Evolutionary conservation across 805 yeast species (phyloP).

Genomic region (Wickerhamomyces sydowiorum): DNA sequence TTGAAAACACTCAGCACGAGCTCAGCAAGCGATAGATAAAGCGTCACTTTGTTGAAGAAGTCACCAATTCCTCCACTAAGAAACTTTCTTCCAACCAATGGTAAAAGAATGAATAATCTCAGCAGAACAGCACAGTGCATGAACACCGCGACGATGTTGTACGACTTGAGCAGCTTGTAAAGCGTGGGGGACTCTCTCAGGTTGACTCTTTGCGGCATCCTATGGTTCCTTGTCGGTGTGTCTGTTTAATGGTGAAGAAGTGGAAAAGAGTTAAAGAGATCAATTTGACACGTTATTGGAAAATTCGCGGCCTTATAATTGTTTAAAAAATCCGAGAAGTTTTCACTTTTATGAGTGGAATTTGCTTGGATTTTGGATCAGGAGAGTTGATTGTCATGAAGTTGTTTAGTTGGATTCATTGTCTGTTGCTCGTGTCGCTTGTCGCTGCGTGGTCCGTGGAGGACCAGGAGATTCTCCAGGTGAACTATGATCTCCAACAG

Average conservation of each 20-base stretch:
- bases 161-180: constrained; percentile 6
- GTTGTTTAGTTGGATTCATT: no score
- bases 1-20: constrained; percentile 2
- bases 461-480: constrained; percentile 76
- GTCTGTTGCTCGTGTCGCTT: constrained; percentile 10
- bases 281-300: background rate
- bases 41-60: constrained; percentile 32
- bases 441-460: constrained; percentile 49
- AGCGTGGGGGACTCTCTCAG: constrained; percentile 9
- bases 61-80: constrained; percentile 71
- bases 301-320: no score
- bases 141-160: constrained; percentile 8
- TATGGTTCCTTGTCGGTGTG: background rate
- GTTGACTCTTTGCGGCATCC: constrained; percentile 14
- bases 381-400: no score
- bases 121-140: constrained; percentile 25
- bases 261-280: no score
- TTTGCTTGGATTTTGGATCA: background rate
- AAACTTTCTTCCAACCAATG: constrained; percentile 59
- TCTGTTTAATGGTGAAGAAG: background rate
- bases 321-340: background rate
- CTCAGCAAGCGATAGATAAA: constrained; percentile 1
- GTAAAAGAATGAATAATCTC: constrained; percentile 48
- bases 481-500: constrained; percentile 55
- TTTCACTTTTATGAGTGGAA: background rate